phyloP scores from a whole-genome alignment of 768 basidiomycete species.

The Phanerochaete carnosa region DNA sequence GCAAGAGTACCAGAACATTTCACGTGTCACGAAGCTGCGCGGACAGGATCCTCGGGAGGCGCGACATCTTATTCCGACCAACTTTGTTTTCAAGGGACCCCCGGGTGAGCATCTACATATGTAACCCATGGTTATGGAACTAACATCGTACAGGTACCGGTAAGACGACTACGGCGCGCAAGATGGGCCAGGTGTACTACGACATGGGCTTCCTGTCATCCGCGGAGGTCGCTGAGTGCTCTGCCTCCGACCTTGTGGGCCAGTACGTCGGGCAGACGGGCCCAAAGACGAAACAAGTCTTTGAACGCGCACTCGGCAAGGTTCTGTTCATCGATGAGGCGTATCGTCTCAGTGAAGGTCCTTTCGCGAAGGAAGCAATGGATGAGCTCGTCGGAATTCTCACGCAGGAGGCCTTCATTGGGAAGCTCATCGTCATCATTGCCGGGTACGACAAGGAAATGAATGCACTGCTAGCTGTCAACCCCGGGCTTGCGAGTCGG shows the following conservation, averaged over 20 bases:
- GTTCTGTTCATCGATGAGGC: conserved; percentile 75
- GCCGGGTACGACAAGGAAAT: conserved; percentile 72
- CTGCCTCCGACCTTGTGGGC: conserved; percentile 66
- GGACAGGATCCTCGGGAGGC: conserved; percentile 43
- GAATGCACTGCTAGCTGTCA: conserved; percentile 54
- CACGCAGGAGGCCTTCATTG: conserved; percentile 53
- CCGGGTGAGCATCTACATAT: conserved; percentile 41
- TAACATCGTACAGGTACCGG: conserved; percentile 45
- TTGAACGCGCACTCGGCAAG: conserved; percentile 63
- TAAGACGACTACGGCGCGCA: conserved; percentile 60
- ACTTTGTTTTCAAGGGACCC: conserved; percentile 70
- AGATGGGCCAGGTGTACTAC: conserved; percentile 59
- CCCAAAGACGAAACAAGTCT: conserved; percentile 55
- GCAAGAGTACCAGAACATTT: conserved; percentile 49
- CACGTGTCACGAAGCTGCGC: conserved; percentile 36
- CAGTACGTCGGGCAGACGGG: conserved; percentile 73
- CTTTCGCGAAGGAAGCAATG: conserved; percentile 67
- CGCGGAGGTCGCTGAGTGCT: conserved; percentile 60
- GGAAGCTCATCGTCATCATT: conserved; percentile 62
- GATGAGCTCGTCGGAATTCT: conserved; percentile 67
- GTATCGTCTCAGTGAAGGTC: conserved; percentile 58
- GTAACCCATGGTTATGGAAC: background rate
- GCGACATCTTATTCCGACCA: conserved; percentile 52
- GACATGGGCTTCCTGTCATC: conserved; percentile 53
- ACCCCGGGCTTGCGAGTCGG: conserved; percentile 63